phyloP scores from a whole-genome alignment of 345 rosid genomes.

The Melaleuca quinquenervia region DNA sequence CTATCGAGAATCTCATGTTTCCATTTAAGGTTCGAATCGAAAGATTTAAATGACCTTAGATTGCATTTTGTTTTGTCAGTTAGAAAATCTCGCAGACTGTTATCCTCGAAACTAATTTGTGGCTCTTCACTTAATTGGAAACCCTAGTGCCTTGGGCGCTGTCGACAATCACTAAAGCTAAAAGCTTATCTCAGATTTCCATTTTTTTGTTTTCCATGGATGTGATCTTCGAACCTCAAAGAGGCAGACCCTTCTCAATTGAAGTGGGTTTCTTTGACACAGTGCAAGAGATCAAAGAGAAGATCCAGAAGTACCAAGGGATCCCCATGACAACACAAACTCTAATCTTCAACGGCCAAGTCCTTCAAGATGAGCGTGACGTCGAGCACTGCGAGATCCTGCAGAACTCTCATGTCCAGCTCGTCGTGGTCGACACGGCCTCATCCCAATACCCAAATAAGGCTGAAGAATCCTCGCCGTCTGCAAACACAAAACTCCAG shows the following conservation, averaged over 20 bases:
- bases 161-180: neutral
- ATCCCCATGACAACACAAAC: slow-evolving; percentile 50
- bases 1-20: neutral
- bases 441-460: slow-evolving; percentile 5
- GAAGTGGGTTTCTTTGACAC: slow-evolving; percentile 76
- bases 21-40: neutral
- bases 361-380: slow-evolving; percentile 50
- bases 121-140: neutral
- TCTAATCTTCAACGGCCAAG: slow-evolving; percentile 47
- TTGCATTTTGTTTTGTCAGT: neutral
- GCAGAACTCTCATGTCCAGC: slow-evolving; percentile 49
- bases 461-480: slow-evolving; percentile 13
- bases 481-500: slow-evolving; percentile 10
- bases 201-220: slow-evolving; percentile 24
- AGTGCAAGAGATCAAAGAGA: slow-evolving; percentile 63
- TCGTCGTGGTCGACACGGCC: slow-evolving; percentile 18
- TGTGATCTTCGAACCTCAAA: slow-evolving; percentile 46
- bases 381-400: slow-evolving; percentile 50
- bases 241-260: slow-evolving; percentile 49
- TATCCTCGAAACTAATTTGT: neutral
- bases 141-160: neutral
- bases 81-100: neutral
- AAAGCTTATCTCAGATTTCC: neutral
- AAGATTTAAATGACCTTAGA: neutral
- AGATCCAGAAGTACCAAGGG: slow-evolving; percentile 52